Evolutionary conservation across 345 rosid genomes (phyloP), one percentile per base, ranked within the genome.

Genomic region (Schrenkiella parvula): DNA sequence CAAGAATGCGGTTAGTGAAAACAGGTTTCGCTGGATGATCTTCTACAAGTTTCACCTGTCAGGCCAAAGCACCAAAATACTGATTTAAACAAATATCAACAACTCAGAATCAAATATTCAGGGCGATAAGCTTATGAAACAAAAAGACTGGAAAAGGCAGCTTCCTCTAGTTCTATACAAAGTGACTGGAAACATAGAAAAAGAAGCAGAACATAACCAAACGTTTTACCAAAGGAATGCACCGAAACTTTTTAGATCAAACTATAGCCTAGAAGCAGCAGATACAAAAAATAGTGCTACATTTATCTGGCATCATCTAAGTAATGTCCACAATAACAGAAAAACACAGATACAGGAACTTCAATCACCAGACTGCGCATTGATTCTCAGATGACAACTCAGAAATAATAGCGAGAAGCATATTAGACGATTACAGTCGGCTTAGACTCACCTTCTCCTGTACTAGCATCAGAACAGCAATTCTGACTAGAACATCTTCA

Each of bases 401-500:
- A 48, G 22, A 64, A 47, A 53, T 21, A 39, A 54, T 65, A 60
- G 43, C 7, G 28, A 63, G 15, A 28, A 21, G 22, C 44, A 12
- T 47, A 28, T 63, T 7, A 21, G 9, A 46, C 54, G 58, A 73
- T 38, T 22, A 22, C 8, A 48, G 17, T 35, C 26, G 42, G 39
- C n/a, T n/a, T 10, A 73, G 72, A 64, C 83, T 82, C 77, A 90
- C 99, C 89, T 90, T 95, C 37, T 92, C 89, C 81, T 83, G 77
- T 18, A 95, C 50, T 70, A 86, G 79, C 80, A 82, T 68, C 79
- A 95, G 80, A 77, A 79, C 53, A 23, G 95, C 96, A 66, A 90
- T 85, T 79, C 99, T 85, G 44, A 90, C 84, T 9, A 95, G 87
- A 8, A 95, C 98, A 72, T 95, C 99, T 71, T 72, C 83, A 66